phyloP scores from a whole-genome alignment of 2,329 filamentous ascomycete species.

The Talaromyces marneffei region DNA sequence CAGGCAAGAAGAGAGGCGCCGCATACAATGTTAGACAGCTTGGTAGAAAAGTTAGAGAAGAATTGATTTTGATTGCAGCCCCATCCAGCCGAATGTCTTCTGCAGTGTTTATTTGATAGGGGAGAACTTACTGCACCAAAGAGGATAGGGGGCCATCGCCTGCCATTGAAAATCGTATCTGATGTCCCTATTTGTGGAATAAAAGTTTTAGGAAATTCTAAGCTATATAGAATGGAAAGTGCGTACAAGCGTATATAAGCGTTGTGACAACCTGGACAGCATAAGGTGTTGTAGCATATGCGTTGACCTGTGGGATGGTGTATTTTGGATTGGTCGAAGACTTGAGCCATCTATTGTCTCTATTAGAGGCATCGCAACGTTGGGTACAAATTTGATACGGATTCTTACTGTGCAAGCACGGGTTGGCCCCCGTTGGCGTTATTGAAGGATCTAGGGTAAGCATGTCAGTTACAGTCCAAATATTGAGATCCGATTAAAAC shows the following conservation, averaged over 20 bases:
- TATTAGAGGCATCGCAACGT: not conserved
- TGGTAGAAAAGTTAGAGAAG: constrained; percentile 7
- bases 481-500: constrained; percentile 7
- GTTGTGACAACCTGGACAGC: constrained; percentile 56
- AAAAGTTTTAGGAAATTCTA: too few species aligned
- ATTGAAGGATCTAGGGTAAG: constrained; percentile 49
- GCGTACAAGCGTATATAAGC: constrained; percentile 53
- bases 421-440: constrained; percentile 54
- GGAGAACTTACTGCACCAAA: constrained; percentile 45
- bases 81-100: too few species aligned
- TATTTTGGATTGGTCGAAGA: constrained; percentile 41
- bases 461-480: not conserved
- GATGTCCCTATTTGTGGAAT: constrained; percentile 45
- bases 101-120: constrained; percentile 43
- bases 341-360: constrained; percentile 31
- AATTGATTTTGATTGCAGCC: not conserved
- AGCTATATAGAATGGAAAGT: not conserved
- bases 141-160: constrained; percentile 59
- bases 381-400: too few species aligned
- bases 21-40: constrained; percentile 38
- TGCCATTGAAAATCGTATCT: constrained; percentile 54
- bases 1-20: constrained; percentile 45
- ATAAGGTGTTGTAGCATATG: constrained; percentile 54
- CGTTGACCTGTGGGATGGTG: constrained; percentile 43
- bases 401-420: constrained; percentile 47